phyloP scores from a whole-genome alignment of 192 early-diverging fungal genomes.

The Coemansia furcata region DNA sequence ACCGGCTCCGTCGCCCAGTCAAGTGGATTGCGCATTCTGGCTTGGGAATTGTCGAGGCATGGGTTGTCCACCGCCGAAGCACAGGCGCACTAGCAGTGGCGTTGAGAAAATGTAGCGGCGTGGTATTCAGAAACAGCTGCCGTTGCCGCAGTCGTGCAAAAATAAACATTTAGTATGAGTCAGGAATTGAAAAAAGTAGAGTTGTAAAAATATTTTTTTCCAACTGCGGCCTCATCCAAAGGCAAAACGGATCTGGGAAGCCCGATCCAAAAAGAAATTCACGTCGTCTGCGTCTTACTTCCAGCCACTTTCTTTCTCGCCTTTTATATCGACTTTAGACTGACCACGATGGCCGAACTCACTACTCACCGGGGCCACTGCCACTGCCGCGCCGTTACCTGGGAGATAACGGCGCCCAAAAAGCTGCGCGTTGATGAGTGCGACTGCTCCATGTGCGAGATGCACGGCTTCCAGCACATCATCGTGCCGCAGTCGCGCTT shows the following conservation, averaged over 20 bases:
- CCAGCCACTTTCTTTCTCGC: background rate
- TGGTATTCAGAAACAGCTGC: background rate
- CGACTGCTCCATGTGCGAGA: slow-evolving; percentile 43
- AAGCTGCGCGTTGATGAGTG: slow-evolving; percentile 38
- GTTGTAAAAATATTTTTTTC: background rate
- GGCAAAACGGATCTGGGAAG: background rate
- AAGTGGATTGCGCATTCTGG: background rate
- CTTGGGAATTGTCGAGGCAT: background rate
- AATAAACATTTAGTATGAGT: background rate
- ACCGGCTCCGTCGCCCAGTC: background rate
- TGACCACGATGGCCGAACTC: slow-evolving; percentile 9
- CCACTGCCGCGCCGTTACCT: slow-evolving; percentile 40
- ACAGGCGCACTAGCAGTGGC: background rate
- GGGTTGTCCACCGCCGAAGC: background rate
- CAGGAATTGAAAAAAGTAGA: background rate
- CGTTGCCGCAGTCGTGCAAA: background rate
- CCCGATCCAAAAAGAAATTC: background rate
- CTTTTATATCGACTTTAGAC: background rate
- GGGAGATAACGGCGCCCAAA: slow-evolving; percentile 40
- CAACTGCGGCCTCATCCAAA: background rate
- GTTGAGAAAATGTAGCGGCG: background rate
- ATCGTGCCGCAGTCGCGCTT: slow-evolving; percentile 37
- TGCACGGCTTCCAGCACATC: slow-evolving; percentile 45
- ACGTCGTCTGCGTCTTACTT: background rate
- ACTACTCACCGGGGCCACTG: slow-evolving; percentile 33